Evolutionary conservation across 257 asterid species (phyloP).

Genomic region (Fraxinus americana): DNA sequence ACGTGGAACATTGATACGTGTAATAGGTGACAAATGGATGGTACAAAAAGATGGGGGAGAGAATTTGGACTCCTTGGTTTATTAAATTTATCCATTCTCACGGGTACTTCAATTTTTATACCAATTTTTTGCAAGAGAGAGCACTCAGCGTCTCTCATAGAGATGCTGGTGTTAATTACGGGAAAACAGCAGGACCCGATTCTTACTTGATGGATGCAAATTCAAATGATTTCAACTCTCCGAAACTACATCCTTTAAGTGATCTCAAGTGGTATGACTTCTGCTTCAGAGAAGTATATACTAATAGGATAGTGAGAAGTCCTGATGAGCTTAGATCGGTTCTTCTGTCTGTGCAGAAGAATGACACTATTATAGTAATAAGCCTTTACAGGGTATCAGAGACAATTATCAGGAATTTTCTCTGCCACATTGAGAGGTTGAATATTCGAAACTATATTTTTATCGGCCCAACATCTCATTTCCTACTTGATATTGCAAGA

Average conservation of each 20-base stretch:
- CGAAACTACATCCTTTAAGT: conserved; percentile 60
- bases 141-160: conserved; percentile 91
- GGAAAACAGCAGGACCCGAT: conserved; percentile 90
- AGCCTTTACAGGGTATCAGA: conserved; percentile 59
- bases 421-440: conserved; percentile 79
- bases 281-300: conserved; percentile 69
- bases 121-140: conserved; percentile 70
- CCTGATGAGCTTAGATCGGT: conserved; percentile 51
- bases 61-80: conserved; percentile 99
- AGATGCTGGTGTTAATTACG: conserved; percentile 91
- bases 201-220: conserved; percentile 67
- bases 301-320: conserved; percentile 55
- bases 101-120: conserved; percentile 80
- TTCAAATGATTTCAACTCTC: conserved; percentile 41
- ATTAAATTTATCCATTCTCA: conserved; percentile 82
- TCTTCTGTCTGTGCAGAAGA: conserved; percentile 58
- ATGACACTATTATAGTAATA: conserved; percentile 53
- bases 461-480: conserved; percentile 55
- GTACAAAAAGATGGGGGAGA: conserved; percentile 94
- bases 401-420: conserved; percentile 58
- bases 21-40: conserved; percentile 90
- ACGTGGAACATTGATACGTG: conserved; percentile 3
- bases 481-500: conserved; percentile 79
- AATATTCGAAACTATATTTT: conserved; percentile 67
- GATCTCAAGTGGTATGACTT: conserved; percentile 84